phyloP scores from a whole-genome alignment of 805 yeast genomes.

The Yarrowia deformans region DNA sequence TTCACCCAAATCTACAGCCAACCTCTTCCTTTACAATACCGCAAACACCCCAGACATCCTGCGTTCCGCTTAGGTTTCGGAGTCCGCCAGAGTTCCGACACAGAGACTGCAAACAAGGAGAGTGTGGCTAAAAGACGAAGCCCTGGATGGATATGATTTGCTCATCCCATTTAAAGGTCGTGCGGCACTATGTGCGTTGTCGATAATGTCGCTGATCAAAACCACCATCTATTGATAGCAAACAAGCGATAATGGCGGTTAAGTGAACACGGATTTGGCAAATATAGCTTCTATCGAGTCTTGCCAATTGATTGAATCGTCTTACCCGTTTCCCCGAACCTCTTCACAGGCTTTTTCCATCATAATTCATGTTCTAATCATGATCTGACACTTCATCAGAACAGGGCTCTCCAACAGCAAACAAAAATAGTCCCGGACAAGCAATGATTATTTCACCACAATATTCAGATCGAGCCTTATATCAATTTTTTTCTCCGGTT shows the following conservation, averaged over 20 bases:
- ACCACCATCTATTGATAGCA: neutral
- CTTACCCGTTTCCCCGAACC: too few species aligned
- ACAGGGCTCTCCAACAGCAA: neutral
- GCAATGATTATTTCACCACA: too few species aligned
- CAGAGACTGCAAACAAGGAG: neutral
- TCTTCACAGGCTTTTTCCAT: too few species aligned
- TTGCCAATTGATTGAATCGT: too few species aligned
- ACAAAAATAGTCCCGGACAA: neutral
- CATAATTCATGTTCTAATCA: neutral
- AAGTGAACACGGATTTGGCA: too few species aligned
- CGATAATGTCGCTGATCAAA: neutral
- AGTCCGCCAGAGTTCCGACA: constrained; percentile 13
- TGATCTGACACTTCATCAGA: neutral
- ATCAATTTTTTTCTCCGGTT: too few species aligned
- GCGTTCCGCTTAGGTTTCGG: constrained; percentile 12
- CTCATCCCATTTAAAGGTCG: neutral
- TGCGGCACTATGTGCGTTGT: neutral
- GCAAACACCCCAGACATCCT: neutral
- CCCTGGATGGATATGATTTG: neutral
- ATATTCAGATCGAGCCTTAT: too few species aligned
- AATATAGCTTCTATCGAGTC: too few species aligned
- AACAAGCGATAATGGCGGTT: too few species aligned
- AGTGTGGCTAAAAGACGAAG: neutral
- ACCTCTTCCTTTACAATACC: too few species aligned
- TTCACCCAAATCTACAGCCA: too few species aligned